Percentiles rank a stretch among this genome's conserved stretches.
phyloP scores from a whole-genome alignment of 345 rosid genomes.

The Chamaenerion angustifolium region DNA sequence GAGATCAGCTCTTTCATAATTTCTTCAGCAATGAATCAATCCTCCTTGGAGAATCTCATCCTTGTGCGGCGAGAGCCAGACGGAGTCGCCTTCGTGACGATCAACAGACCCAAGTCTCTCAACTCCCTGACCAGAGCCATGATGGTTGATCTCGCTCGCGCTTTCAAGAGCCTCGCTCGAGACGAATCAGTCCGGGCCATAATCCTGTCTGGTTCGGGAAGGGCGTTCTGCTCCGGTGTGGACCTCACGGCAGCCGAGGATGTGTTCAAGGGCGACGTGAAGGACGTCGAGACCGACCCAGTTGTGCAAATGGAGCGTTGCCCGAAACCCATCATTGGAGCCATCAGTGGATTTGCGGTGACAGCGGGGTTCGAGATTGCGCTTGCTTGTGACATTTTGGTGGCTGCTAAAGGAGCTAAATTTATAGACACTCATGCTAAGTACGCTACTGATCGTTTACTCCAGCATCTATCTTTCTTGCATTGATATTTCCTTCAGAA shows the following conservation, averaged over 20 bases:
- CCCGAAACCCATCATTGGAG: slow-evolving; percentile 76
- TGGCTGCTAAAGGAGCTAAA: slow-evolving; percentile 65
- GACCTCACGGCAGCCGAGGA: slow-evolving; percentile 79
- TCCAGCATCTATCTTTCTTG: not conserved
- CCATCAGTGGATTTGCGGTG: slow-evolving; percentile 68
- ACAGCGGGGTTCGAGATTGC: slow-evolving; percentile 91
- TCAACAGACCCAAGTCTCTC: slow-evolving; percentile 86
- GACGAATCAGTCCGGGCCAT: slow-evolving; percentile 54
- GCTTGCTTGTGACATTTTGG: slow-evolving; percentile 71
- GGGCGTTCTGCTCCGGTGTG: slow-evolving; percentile 82
- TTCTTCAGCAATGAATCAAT: too few species aligned
- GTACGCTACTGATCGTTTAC: slow-evolving; percentile 11
- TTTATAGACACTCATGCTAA: slow-evolving; percentile 86
- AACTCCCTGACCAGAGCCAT: slow-evolving; percentile 67
- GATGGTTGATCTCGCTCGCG: slow-evolving; percentile 58
- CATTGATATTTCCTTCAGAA: not conserved
- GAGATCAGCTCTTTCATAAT: too few species aligned
- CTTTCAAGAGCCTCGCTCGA: slow-evolving; percentile 36
- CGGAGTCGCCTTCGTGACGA: slow-evolving; percentile 59
- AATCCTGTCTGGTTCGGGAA: slow-evolving; percentile 60
- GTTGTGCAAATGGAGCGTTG: slow-evolving; percentile 74
- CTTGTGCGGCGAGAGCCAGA: slow-evolving; percentile 34
- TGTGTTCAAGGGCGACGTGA: slow-evolving; percentile 88
- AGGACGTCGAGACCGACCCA: slow-evolving; percentile 59
- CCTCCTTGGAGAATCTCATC: slow-evolving; percentile 28